Conservation (phyloP, 768 basidiomycete genomes). For the Collybia sp. region DNA sequence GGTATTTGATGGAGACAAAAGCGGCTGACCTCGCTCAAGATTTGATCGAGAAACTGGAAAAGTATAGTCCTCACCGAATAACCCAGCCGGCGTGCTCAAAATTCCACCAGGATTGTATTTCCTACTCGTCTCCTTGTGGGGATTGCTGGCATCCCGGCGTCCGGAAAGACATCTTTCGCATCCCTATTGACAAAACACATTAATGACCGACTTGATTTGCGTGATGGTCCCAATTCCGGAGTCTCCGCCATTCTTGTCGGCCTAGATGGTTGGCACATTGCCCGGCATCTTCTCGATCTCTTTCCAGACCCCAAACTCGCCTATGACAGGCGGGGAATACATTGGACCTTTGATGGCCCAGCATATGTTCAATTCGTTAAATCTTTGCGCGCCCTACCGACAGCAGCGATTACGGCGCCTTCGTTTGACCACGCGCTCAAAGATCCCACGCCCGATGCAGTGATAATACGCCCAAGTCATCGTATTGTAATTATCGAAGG, state of each 20-base stretch:
- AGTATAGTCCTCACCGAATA: slow-evolving; percentile 24
- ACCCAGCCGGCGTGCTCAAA: neutral
- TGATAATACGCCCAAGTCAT: slow-evolving; percentile 56
- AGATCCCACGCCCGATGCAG: slow-evolving; percentile 66
- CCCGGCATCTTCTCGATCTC: slow-evolving; percentile 69
- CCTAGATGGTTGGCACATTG: slow-evolving; percentile 91
- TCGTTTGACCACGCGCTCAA: slow-evolving; percentile 87
- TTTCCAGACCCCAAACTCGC: slow-evolving; percentile 77
- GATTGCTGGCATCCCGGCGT: slow-evolving; percentile 76
- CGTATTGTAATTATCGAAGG: slow-evolving; percentile 87
- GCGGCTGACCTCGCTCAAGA: slow-evolving; percentile 8
- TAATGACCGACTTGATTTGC: slow-evolving; percentile 36
- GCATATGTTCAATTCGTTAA: slow-evolving; percentile 67
- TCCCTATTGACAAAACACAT: slow-evolving; percentile 46
- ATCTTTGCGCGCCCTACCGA: slow-evolving; percentile 35
- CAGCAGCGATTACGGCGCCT: slow-evolving; percentile 54
- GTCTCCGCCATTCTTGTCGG: slow-evolving; percentile 62
- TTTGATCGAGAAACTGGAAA: slow-evolving; percentile 16
- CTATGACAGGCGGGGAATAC: slow-evolving; percentile 75
- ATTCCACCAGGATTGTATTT: slow-evolving; percentile 23
- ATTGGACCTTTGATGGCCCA: slow-evolving; percentile 88
- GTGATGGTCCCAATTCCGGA: slow-evolving; percentile 1
- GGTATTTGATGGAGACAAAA: slow-evolving; percentile 25
- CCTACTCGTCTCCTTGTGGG: slow-evolving; percentile 61
- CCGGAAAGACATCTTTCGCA: slow-evolving; percentile 82